Evolutionary conservation across 2,329 filamentous ascomycete genomes (phyloP).

Genomic region (Lasiodiplodia sp.): DNA sequence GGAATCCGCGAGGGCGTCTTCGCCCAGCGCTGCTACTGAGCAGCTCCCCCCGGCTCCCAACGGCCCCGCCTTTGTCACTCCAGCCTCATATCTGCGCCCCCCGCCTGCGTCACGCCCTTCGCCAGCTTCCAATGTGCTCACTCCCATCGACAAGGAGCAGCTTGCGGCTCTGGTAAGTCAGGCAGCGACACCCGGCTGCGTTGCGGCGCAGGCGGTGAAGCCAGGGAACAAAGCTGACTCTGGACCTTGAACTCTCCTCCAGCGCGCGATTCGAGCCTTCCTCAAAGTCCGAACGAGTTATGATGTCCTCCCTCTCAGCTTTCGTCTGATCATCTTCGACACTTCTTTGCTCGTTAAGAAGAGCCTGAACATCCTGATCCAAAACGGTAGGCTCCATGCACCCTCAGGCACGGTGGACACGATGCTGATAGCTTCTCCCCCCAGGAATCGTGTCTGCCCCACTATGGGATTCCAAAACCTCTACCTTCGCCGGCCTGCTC

Average conservation of each 20-base stretch:
- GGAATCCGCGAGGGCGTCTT: conserved; percentile 38
- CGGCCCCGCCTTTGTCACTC: conserved; percentile 46
- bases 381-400: conserved; percentile 73
- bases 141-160: conserved; percentile 76
- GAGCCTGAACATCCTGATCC: conserved; percentile 91
- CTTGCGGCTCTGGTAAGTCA: conserved; percentile 76
- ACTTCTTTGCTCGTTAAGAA: conserved; percentile 96
- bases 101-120: conserved; percentile 39
- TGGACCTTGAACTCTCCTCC: not conserved
- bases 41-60: conserved; percentile 31
- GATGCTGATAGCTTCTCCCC: conserved; percentile 32
- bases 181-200: not conserved
- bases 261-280: conserved; percentile 94
- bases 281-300: conserved; percentile 96
- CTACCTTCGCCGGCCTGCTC: conserved; percentile 90
- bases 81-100: conserved; percentile 46
- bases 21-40: conserved; percentile 38
- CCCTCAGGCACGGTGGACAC: not conserved
- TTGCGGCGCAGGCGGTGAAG: conserved; percentile 26
- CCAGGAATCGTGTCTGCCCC: conserved; percentile 96
- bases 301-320: conserved; percentile 95
- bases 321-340: conserved; percentile 94
- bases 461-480: conserved; percentile 92
- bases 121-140: conserved; percentile 52
- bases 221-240: not conserved